These are phyloP conservation scores for Simplicillium aogashimaense DNA, from an alignment of 2,329 filamentous ascomycete species.

Conservation along the genomic window DNA sequence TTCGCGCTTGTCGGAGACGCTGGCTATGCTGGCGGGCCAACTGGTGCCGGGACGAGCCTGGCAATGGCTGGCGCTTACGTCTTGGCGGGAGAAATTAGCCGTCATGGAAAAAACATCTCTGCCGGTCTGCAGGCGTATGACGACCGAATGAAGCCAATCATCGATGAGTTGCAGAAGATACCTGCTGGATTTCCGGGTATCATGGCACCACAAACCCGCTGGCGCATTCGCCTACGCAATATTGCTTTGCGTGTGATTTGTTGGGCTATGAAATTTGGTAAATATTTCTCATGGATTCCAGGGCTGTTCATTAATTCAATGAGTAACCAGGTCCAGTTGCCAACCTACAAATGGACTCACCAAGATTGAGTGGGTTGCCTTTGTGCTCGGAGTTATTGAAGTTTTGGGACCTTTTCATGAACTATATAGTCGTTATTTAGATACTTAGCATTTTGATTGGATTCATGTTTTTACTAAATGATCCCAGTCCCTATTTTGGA, in stretches of 20 bases:
- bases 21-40: slow-evolving; percentile 28
- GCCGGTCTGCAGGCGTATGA: slow-evolving; percentile 30
- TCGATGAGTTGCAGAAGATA: slow-evolving; percentile 23
- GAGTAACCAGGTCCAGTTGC: too few relatives aligned
- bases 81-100: slow-evolving; percentile 34
- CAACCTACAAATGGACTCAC: too few relatives aligned
- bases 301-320: too few relatives aligned
- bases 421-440: too few relatives aligned
- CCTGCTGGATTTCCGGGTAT: slow-evolving; percentile 21
- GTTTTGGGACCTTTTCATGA: too few relatives aligned
- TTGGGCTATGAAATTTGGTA: slow-evolving; percentile 12
- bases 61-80: slow-evolving; percentile 38
- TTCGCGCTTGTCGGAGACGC: slow-evolving; percentile 42
- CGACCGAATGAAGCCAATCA: slow-evolving; percentile 25
- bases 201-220: slow-evolving; percentile 32
- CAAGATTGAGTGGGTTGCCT: too few relatives aligned
- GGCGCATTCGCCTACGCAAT: slow-evolving; percentile 35
- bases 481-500: too few relatives aligned
- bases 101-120: slow-evolving; percentile 13
- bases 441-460: too few relatives aligned
- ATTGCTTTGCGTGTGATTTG: slow-evolving; percentile 26
- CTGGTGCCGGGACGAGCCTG: slow-evolving; percentile 35
- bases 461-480: too few relatives aligned
- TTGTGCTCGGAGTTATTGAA: too few relatives aligned
- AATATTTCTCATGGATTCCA: too few relatives aligned